phyloP scores from a whole-genome alignment of 2,329 filamentous ascomycete genomes.

The Endoconidiophora polonica region DNA sequence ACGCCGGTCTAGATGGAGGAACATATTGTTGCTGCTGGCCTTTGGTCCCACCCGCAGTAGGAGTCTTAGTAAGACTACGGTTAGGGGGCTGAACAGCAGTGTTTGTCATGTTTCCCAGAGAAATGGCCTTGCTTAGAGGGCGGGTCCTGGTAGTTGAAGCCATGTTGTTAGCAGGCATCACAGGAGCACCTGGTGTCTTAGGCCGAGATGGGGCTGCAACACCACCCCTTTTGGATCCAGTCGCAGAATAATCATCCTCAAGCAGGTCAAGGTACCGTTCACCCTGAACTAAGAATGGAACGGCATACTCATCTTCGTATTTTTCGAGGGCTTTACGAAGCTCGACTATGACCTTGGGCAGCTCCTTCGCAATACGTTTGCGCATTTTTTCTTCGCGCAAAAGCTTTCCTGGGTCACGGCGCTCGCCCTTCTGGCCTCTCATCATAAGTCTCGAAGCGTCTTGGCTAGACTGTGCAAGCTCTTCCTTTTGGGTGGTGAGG shows the following conservation, averaged over 20 bases:
- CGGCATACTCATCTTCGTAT: slow-evolving; percentile 89
- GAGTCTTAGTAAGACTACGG: slow-evolving; percentile 36
- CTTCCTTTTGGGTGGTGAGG: slow-evolving; percentile 71
- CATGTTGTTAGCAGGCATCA: slow-evolving; percentile 53
- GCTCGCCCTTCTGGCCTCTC: slow-evolving; percentile 83
- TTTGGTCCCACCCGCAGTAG: slow-evolving; percentile 23
- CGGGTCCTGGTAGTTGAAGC: slow-evolving; percentile 26
- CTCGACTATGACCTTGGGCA: slow-evolving; percentile 82
- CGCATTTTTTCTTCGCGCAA: slow-evolving; percentile 96
- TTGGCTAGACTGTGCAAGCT: slow-evolving; percentile 77
- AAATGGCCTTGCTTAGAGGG: slow-evolving; percentile 17
- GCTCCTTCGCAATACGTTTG: slow-evolving; percentile 88
- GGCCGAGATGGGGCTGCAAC: slow-evolving; percentile 31
- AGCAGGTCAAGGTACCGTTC: slow-evolving; percentile 78
- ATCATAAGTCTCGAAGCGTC: slow-evolving; percentile 87
- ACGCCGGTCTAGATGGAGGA: slow-evolving; percentile 18
- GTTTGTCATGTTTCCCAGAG: slow-evolving; percentile 14
- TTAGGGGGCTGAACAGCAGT: slow-evolving; percentile 17
- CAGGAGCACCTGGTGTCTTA: slow-evolving; percentile 27
- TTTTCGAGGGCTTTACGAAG: slow-evolving; percentile 62
- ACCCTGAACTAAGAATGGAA: slow-evolving; percentile 83
- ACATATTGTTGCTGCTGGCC: slow-evolving; percentile 21
- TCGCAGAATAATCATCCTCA: slow-evolving; percentile 31
- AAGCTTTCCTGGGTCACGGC: slow-evolving; percentile 83
- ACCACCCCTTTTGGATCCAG: slow-evolving; percentile 26